Conservation (phyloP, 352 stramenopile species). For the Elongisporangium undulatum region DNA sequence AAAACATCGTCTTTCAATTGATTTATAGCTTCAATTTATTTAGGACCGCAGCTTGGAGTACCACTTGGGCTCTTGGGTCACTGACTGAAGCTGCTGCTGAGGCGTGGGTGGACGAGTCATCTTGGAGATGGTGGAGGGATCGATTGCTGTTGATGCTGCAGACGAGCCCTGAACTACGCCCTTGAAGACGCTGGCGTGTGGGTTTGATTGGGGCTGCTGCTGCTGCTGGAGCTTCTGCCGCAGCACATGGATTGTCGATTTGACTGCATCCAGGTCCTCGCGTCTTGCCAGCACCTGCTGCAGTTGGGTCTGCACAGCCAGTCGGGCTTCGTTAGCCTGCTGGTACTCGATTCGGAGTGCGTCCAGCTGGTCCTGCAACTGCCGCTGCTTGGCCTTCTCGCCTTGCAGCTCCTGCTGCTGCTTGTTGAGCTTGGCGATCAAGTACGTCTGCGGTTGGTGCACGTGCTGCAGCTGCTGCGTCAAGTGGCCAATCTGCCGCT, state of each 20-base stretch:
- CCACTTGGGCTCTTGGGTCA: constrained; percentile 32
- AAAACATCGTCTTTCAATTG: constrained; percentile 1
- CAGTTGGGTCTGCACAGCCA: constrained; percentile 54
- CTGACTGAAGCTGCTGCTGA: constrained; percentile 7
- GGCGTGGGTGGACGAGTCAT: constrained; percentile 43
- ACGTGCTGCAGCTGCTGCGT: constrained; percentile 40
- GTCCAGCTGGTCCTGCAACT: constrained; percentile 32
- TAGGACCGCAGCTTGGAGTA: constrained; percentile 56
- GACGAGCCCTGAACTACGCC: not conserved
- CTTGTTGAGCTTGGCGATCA: constrained; percentile 60
- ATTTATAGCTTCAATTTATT: constrained; percentile 2
- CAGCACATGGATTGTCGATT: constrained; percentile 45
- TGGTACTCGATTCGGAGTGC: constrained; percentile 43
- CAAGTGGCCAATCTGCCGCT: constrained; percentile 22
- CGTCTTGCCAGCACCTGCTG: constrained; percentile 58
- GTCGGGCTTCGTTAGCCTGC: constrained; percentile 27
- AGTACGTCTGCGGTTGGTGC: constrained; percentile 69
- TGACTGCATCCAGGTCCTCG: constrained; percentile 60
- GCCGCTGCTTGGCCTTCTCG: constrained; percentile 11
- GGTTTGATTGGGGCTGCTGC: not conserved
- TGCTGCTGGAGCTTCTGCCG: constrained; percentile 20
- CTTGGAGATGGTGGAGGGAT: constrained; percentile 13
- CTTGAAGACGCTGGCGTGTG: not conserved
- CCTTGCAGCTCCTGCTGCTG: constrained; percentile 41
- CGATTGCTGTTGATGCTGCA: not conserved